Percentiles rank a stretch among this genome's conserved stretches.
These are phyloP conservation scores for Fraxinus americana DNA, from an alignment of 257 asterid genomes.

Conservation along the genomic window DNA sequence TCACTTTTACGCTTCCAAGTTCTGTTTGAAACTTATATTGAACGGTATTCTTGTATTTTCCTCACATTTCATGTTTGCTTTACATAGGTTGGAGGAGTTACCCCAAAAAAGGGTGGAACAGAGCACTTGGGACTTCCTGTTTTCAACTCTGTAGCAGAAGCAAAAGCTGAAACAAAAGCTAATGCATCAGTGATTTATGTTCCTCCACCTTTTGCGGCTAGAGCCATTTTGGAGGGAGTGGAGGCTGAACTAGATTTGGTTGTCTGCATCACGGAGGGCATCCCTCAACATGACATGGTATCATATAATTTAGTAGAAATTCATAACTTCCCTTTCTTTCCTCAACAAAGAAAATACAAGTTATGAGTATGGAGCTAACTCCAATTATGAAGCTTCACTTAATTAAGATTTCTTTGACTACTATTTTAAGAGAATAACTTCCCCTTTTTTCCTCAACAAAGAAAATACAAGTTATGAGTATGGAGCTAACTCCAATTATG, in stretches of 20 bases:
- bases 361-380: conserved; percentile 1
- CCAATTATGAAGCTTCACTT: conserved; percentile 10
- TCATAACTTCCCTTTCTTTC: not conserved
- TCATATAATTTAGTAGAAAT: not conserved
- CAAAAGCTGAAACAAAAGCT: conserved; percentile 91
- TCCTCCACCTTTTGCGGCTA: conserved; percentile 95
- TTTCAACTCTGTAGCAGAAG: conserved; percentile 88
- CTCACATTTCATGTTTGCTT: conserved; percentile 5
- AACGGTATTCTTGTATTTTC: not conserved
- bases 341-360: conserved; percentile 1
- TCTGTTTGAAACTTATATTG: not conserved
- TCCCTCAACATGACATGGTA: conserved; percentile 99
- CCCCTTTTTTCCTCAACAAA: not conserved
- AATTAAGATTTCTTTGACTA: not conserved
- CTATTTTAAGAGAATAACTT: not conserved
- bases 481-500: not conserved
- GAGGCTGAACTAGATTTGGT: conserved; percentile 90
- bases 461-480: conserved; percentile 11
- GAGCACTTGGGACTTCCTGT: conserved; percentile 98
- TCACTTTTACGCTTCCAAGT: not conserved
- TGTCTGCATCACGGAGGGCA: conserved; percentile 92
- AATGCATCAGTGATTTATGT: conserved; percentile 92
- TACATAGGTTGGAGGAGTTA: conserved; percentile 93
- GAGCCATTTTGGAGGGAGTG: conserved; percentile 85
- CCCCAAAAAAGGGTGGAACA: conserved; percentile 94